Evolutionary conservation across 2,329 filamentous ascomycete species (phyloP), one percentile per base, ranked within the genome.

Genomic region (Aspergillus sojae): DNA sequence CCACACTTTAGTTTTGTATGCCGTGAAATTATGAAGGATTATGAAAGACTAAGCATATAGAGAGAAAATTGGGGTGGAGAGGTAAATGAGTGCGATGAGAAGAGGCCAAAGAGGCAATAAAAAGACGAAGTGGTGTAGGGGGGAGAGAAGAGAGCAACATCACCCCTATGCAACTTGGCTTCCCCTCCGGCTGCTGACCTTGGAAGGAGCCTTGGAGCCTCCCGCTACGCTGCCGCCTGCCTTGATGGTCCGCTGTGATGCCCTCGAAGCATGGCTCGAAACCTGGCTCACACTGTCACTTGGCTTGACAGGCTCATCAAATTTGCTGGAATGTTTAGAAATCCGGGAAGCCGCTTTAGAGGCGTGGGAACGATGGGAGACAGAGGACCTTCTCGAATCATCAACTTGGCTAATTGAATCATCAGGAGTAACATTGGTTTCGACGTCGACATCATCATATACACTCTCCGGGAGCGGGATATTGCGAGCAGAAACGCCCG

Each of bases 361-460:
- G 30, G 68, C 68, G 45, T 73, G 67, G 10, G 74, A 70, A 39
- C 67, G 68, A 50, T 71, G 68, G 19, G 65, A 73, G 60, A 75
- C 66, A 21, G 67, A 64, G n/a, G 72, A 75, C 26, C 71, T 65
- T 9, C 70, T 64, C 21, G 69, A 66, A 14, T 68, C 66, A n/a
- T 73, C 76, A 30, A 94, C 83, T 55, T 93, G 91, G 68, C 89
- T 88, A 64, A 93, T 87, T 0, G 93, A 96, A 77, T 97, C 94
- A 61, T 91, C 85, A 10, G 92, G 89, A 0, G 89, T 91, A 68
- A 99, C 82, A 21, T 93, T 88, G 16, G 78, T 79, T 57, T 80
- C 74, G 12, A 77, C 73, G 39, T 78, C 75, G 14, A 75, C 45
- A 58, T 59, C 67, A 10, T 74, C 75, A 9, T 70, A 61, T 21